Conservation (phyloP, 768 basidiomycete species). For the Leccinum disarticulatum region DNA sequence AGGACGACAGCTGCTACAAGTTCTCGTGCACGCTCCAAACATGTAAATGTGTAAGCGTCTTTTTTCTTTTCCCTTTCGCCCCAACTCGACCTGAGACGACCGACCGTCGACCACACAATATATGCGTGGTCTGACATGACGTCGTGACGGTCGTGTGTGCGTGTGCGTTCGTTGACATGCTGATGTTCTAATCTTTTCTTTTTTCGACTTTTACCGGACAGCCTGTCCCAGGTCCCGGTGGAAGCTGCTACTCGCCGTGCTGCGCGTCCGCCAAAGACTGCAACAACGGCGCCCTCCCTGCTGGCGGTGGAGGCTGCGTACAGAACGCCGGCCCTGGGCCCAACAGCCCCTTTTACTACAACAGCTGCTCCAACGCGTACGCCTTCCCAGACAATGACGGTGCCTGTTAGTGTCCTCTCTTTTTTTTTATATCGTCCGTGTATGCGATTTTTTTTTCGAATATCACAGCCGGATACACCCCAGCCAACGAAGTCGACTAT, state of each 20-base stretch:
- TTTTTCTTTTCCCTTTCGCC: neutral
- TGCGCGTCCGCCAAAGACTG: conserved; percentile 12
- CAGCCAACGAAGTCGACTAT: conserved; percentile 23
- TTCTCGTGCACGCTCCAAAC: conserved; percentile 19
- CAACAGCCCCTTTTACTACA: neutral
- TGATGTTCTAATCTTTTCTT: neutral
- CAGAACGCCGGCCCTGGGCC: neutral
- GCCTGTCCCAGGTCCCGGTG: conserved; percentile 21
- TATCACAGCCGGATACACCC: conserved; percentile 11
- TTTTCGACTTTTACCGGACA: neutral
- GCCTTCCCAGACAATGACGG: conserved; percentile 26
- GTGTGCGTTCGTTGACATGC: neutral
- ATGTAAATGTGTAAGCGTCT: conserved; percentile 17
- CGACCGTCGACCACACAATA: neutral
- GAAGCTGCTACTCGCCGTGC: conserved; percentile 22
- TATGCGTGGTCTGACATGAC: neutral
- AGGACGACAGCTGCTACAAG: conserved; percentile 13
- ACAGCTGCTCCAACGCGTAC: conserved; percentile 5
- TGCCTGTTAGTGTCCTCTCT: conserved; percentile 7
- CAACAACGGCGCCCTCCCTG: neutral
- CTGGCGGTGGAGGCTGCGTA: neutral
- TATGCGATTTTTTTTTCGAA: neutral
- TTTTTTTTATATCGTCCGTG: neutral
- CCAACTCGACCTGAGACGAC: neutral
- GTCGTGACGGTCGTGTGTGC: neutral